phyloP scores from a whole-genome alignment of 2,329 filamentous ascomycete species.

The Fusarium torreyae region DNA sequence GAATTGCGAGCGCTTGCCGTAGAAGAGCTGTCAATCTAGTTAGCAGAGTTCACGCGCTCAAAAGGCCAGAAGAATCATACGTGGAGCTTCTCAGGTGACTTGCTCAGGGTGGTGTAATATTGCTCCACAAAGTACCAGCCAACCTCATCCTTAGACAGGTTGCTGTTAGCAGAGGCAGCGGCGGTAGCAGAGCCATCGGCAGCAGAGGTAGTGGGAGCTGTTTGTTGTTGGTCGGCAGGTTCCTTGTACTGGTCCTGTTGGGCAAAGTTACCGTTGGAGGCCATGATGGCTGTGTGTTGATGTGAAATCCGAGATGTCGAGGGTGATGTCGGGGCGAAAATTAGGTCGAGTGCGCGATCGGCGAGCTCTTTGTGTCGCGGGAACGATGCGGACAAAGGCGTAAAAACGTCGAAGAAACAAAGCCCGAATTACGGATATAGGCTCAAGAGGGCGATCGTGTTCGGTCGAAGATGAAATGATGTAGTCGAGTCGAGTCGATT shows the following conservation, averaged over 20 bases:
- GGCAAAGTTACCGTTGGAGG: constrained; percentile 70
- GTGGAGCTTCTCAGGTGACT: constrained; percentile 92
- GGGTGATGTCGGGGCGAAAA: constrained; percentile 40
- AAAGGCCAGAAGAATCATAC: constrained; percentile 60
- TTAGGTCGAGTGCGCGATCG: constrained; percentile 39
- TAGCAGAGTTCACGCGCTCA: constrained; percentile 10
- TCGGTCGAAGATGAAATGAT: constrained; percentile 31
- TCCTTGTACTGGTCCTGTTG: constrained; percentile 62
- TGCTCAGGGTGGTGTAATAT: constrained; percentile 98
- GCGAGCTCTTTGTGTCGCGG: constrained; percentile 41
- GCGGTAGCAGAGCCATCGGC: constrained; percentile 50
- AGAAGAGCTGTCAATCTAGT: constrained; percentile 78
- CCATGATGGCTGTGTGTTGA: constrained; percentile 60
- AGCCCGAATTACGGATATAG: constrained; percentile 10
- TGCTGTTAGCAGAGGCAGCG: constrained; percentile 58
- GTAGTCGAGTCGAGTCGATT: constrained; percentile 16
- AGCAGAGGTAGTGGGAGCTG: constrained; percentile 54
- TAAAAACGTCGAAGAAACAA: constrained; percentile 26
- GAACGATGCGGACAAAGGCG: constrained; percentile 22
- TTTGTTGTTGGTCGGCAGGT: constrained; percentile 56
- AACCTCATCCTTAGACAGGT: constrained; percentile 88
- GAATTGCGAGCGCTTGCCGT: constrained; percentile 95
- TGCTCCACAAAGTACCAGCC: constrained; percentile 99
- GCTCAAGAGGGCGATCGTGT: constrained; percentile 34
- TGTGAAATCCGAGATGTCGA: constrained; percentile 32